A percentile compares a stretch with the other conserved stretches of the same genome.
Evolutionary conservation across 2,329 filamentous ascomycete genomes (phyloP).

Genomic region (Verticillium isaacii): DNA sequence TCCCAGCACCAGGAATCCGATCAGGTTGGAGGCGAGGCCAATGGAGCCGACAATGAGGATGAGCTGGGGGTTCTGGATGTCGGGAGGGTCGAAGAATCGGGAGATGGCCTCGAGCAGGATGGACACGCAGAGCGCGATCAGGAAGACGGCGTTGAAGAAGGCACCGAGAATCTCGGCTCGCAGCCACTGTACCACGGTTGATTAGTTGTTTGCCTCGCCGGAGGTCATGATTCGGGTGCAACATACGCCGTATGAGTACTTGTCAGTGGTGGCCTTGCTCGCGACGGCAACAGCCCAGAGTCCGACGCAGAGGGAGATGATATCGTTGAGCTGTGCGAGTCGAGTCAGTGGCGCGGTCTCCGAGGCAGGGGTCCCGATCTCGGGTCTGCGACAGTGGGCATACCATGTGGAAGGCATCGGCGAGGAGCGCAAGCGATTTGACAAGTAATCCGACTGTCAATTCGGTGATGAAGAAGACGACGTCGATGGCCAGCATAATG

Average conservation of each 20-base stretch:
- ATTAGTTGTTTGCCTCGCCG: not conserved
- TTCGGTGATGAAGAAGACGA: conserved; percentile 86
- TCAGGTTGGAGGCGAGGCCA: conserved; percentile 81
- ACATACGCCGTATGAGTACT: conserved; percentile 89
- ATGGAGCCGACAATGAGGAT: conserved; percentile 86
- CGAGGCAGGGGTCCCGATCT: not conserved
- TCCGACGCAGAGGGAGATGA: conserved; percentile 87
- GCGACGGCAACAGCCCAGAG: conserved; percentile 93
- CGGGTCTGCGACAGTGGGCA: conserved; percentile 18
- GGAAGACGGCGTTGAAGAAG: conserved; percentile 94
- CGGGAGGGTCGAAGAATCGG: conserved; percentile 85
- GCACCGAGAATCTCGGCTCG: conserved; percentile 95
- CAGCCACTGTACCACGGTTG: conserved; percentile 63
- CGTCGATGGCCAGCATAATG: conserved; percentile 88
- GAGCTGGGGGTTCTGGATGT: conserved; percentile 77
- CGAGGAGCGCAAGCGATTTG: conserved; percentile 87
- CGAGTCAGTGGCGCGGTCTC: not conserved
- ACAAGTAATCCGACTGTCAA: conserved; percentile 80
- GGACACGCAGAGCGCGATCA: conserved; percentile 91
- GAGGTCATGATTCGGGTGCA: conserved; percentile 3
- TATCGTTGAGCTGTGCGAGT: conserved; percentile 77
- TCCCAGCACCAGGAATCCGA: conserved; percentile 86
- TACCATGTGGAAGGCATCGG: conserved; percentile 98
- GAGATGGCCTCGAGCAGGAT: conserved; percentile 95
- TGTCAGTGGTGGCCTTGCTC: conserved; percentile 78